Percentiles rank a stretch among this genome's conserved stretches.
These are phyloP conservation scores for Rhizophagus prolifer DNA, from an alignment of 192 early-diverging fungal species.

Conservation along the genomic window DNA sequence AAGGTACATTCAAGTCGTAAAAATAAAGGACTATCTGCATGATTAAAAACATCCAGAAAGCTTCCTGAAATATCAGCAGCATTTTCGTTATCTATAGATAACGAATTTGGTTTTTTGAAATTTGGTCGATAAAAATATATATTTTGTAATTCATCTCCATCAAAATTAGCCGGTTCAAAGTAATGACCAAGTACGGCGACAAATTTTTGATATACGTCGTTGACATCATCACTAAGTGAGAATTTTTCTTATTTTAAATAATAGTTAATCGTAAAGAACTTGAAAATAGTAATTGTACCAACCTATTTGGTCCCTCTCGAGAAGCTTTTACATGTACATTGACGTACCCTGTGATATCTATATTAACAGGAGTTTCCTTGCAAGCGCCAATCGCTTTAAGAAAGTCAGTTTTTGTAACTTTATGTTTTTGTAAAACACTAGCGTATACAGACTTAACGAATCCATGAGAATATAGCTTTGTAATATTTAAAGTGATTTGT, in stretches of 20 bases:
- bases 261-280: neutral
- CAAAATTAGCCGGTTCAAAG: constrained; percentile 55
- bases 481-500: constrained; percentile 41
- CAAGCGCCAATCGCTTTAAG: constrained; percentile 49
- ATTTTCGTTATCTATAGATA: constrained; percentile 37
- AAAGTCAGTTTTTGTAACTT: constrained; percentile 47
- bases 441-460: constrained; percentile 56
- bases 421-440: constrained; percentile 49
- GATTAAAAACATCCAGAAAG: constrained; percentile 50
- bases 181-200: constrained; percentile 56
- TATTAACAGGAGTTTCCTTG: constrained; percentile 48
- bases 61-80: constrained; percentile 38
- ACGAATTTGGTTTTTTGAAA: constrained; percentile 39
- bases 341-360: constrained; percentile 57
- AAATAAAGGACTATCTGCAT: constrained; percentile 70
- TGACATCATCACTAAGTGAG: constrained; percentile 37
- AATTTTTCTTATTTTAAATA: neutral
- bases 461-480: constrained; percentile 49
- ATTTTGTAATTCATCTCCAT: constrained; percentile 39
- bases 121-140: constrained; percentile 67
- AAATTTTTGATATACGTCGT: constrained; percentile 51
- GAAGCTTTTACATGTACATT: constrained; percentile 51
- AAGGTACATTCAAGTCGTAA: constrained; percentile 68
- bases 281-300: neutral
- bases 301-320: constrained; percentile 37